These are phyloP conservation scores for Penicillium occitanis DNA, from an alignment of 2,329 filamentous ascomycete genomes.

Conservation along the genomic window DNA sequence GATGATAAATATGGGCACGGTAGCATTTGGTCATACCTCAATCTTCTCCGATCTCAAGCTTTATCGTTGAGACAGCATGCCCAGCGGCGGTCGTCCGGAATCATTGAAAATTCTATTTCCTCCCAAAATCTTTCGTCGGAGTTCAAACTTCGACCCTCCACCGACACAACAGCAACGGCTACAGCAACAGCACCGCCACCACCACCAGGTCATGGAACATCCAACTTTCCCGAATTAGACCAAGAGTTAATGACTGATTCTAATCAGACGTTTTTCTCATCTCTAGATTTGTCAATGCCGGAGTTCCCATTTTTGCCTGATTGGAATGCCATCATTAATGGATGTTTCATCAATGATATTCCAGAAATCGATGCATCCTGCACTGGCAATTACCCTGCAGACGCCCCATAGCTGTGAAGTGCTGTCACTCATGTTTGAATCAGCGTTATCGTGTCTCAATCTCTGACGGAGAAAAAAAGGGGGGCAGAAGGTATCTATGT, in stretches of 20 bases:
- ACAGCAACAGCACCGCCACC: background rate
- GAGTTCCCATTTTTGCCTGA: constrained; percentile 25
- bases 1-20: constrained; percentile 21
- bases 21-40: constrained; percentile 23
- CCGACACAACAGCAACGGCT: background rate
- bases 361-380: background rate
- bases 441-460: background rate
- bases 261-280: constrained; percentile 20
- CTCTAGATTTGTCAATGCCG: constrained; percentile 22
- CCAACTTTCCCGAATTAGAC: background rate
- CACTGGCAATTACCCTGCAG: background rate
- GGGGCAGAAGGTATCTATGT: too few species aligned
- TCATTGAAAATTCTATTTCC: background rate
- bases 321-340: constrained; percentile 25
- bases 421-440: background rate
- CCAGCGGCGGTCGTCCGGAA: background rate
- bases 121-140: background rate
- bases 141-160: background rate
- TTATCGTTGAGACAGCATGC: constrained; percentile 15
- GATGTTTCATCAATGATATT: constrained; percentile 5
- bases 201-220: background rate
- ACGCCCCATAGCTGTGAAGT: background rate
- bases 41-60: constrained; percentile 22
- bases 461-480: too few species aligned
- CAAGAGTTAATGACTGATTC: constrained; percentile 12